A percentile compares a stretch with the other conserved stretches of the same genome.
These are phyloP conservation scores for Hypoxylon rickii DNA, from an alignment of 495 filamentous ascomycete species.

Conservation along the genomic window DNA sequence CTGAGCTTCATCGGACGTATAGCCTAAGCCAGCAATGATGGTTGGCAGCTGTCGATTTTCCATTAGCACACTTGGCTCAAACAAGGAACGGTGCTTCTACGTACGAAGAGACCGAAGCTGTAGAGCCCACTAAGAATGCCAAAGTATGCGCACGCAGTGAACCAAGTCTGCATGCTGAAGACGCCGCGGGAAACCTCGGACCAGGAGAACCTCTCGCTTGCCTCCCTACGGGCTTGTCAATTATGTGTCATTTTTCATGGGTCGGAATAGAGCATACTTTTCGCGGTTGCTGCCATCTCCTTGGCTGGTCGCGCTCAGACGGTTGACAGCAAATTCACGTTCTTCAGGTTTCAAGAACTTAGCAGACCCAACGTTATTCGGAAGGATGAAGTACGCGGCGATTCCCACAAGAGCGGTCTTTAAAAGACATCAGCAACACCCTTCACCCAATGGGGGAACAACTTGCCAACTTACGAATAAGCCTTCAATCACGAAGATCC, in stretches of 20 bases:
- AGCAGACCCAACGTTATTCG: constrained; percentile 61
- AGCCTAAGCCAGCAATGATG: constrained; percentile 68
- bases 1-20: constrained; percentile 64
- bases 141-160: constrained; percentile 52
- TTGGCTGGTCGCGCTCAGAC: constrained; percentile 42
- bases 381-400: constrained; percentile 59
- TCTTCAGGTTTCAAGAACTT: constrained; percentile 56
- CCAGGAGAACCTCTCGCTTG: constrained; percentile 64
- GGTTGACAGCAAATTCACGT: constrained; percentile 42
- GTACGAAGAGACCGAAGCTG: constrained; percentile 59
- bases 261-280: constrained; percentile 19
- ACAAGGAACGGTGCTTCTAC: constrained; percentile 10
- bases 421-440: neutral
- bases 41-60: constrained; percentile 67
- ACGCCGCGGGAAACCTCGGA: constrained; percentile 64
- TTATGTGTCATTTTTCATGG: constrained; percentile 10
- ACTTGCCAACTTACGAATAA: constrained; percentile 53
- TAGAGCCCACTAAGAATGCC: constrained; percentile 51
- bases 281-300: constrained; percentile 37
- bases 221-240: constrained; percentile 25
- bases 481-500: constrained; percentile 59
- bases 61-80: constrained; percentile 26
- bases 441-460: too few relatives aligned
- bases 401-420: constrained; percentile 59
- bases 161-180: constrained; percentile 62